Evolutionary conservation across 2,329 filamentous ascomycete species (phyloP), one percentile per base, ranked within the genome.

Genomic region (Stachybotrys elegans): DNA sequence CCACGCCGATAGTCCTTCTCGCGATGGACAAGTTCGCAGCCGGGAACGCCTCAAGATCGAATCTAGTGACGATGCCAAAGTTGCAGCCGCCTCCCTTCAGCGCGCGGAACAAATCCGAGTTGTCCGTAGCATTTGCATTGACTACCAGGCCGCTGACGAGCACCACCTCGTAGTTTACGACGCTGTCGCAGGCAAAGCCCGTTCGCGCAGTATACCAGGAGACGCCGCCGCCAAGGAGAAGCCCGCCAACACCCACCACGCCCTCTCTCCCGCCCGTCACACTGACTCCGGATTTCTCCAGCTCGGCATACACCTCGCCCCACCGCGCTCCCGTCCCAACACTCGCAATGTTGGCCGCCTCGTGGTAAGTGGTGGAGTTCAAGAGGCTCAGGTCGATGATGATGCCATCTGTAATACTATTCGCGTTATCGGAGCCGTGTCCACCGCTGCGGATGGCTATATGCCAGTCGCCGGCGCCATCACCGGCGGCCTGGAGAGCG

Each of bases 361-460:
- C 9, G 21, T 52, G 36, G 22, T 52, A 50, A 20, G 46, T 29
- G 6, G 51, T 43, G 39, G 12, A 6, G 32, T 51, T 54, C 31
- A 54, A 34, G 13, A 53, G 51, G 22, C 58, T 60, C 29, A 76
- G 45, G 44, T 73, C 69, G 44, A 77, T 67, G 3, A 66, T 65
- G n/a, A 73, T 56, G 4, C 69, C 70, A 4, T 59, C 62, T 12
- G 61, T 56, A 40, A 67, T 69, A 45, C 66, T 76, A 13, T 70
- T 71, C 4, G 63, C 59, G 13, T 66, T 68, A 1, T 62, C 54
- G 3, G 63, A 59, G 29, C 66, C 65, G 55, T 78, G 74, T 1
- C 74, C 75, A 22, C 73, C 75, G 47, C 72, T 70, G 31, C 70
- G 67, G n/a, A 73, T 61, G 3, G 74, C 72, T 44, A 78, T 73